A percentile compares a stretch with the other conserved stretches of the same genome.
Conservation (phyloP, 2,329 filamentous ascomycete species). For the Fusarium secorum region DNA sequence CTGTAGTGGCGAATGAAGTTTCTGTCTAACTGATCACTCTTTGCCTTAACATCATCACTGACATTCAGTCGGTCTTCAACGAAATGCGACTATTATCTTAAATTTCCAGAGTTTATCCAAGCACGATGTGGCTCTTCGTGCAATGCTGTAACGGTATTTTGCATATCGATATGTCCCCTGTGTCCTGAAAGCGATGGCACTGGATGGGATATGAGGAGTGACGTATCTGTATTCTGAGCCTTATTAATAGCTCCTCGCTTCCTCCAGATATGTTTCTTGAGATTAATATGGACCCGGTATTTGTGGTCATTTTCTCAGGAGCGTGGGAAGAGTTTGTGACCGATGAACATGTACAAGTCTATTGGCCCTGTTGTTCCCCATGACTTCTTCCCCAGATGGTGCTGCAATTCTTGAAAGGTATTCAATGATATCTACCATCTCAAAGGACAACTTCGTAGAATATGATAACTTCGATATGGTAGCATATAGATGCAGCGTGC, state of each 20-base stretch:
- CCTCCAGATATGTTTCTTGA: accelerated
- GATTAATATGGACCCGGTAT: accelerated
- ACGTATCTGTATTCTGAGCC: background rate
- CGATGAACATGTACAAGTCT: too few relatives aligned
- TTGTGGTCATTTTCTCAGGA: accelerated
- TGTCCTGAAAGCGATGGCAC: too few relatives aligned
- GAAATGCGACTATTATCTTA: accelerated
- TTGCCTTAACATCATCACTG: background rate
- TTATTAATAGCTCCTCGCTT: accelerated
- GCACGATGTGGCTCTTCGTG: accelerated
- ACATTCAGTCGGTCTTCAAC: background rate
- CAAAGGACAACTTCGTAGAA: too few relatives aligned
- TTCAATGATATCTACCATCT: too few relatives aligned
- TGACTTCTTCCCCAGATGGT: accelerated
- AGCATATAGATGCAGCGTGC: background rate
- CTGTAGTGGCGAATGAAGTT: background rate
- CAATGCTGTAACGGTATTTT: background rate
- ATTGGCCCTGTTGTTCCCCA: too few relatives aligned
- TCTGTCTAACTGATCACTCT: accelerated
- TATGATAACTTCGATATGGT: accelerated
- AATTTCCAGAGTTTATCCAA: background rate
- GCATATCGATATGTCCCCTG: accelerated
- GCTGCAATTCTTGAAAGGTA: accelerated
- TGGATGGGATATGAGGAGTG: accelerated
- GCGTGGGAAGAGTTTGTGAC: accelerated